Evolutionary conservation across 768 basidiomycete genomes (phyloP).

Genomic region (Amanita thiersii): DNA sequence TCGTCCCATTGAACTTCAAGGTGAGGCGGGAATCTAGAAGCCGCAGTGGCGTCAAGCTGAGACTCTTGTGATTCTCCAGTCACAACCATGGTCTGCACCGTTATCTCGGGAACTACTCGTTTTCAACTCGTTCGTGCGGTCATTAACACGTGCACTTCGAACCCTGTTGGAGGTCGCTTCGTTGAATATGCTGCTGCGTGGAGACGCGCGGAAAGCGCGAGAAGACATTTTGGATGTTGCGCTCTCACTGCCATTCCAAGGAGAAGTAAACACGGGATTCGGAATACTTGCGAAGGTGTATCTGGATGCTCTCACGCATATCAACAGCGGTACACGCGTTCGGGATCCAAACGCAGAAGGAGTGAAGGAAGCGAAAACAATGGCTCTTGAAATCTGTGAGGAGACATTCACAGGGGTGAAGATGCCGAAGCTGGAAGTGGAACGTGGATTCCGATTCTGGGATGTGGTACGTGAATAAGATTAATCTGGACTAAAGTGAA

Average conservation of each 20-base stretch:
- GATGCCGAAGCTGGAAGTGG: constrained; percentile 78
- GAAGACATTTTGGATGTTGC: constrained; percentile 92
- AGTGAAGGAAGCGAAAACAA: constrained; percentile 73
- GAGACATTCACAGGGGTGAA: constrained; percentile 94
- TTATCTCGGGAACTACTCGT: constrained; percentile 93
- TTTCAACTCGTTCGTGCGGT: constrained; percentile 96
- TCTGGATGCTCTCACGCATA: constrained; percentile 84
- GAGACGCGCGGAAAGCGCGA: constrained; percentile 77
- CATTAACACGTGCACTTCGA: constrained; percentile 83
- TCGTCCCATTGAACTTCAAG: constrained; percentile 92
- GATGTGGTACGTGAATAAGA: constrained; percentile 67
- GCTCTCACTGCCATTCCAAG: constrained; percentile 89
- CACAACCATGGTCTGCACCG: constrained; percentile 92
- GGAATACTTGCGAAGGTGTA: constrained; percentile 97
- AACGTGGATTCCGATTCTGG: constrained; percentile 98
- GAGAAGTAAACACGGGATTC: constrained; percentile 96
- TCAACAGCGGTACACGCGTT: constrained; percentile 74
- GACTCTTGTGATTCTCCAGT: constrained; percentile 28
- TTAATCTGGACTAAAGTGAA: constrained; percentile 8
- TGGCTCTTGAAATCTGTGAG: constrained; percentile 89
- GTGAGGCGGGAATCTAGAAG: constrained; percentile 31
- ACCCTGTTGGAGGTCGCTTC: constrained; percentile 86
- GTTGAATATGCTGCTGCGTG: constrained; percentile 87
- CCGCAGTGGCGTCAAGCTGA: constrained; percentile 4
- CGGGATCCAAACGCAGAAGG: constrained; percentile 71